These are phyloP conservation scores for Entomophthora muscae DNA, from an alignment of 371 early-diverging fungal genomes.

Conservation along the genomic window DNA sequence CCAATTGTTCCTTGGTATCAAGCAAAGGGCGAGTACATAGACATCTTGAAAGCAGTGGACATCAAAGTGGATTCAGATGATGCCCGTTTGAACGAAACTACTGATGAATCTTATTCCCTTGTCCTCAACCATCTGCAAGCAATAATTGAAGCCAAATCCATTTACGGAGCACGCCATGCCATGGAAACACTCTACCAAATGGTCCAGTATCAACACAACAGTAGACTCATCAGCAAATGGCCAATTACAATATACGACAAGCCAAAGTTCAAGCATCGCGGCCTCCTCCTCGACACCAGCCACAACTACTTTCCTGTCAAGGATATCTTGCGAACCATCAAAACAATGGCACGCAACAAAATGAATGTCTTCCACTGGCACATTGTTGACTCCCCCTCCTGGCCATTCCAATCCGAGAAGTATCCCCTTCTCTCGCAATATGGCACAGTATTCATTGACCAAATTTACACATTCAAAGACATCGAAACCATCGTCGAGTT, in stretches of 20 bases:
- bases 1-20: too few species aligned
- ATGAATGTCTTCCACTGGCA: too few species aligned
- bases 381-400: constrained; percentile 56
- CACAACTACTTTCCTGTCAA: too few species aligned
- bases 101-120: constrained; percentile 4
- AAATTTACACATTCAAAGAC: constrained; percentile 36
- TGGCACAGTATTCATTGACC: constrained; percentile 42
- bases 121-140: too few species aligned
- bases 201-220: too few species aligned
- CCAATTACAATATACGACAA: constrained; percentile 45
- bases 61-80: neutral
- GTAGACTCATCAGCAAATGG: neutral
- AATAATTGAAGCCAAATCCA: neutral
- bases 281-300: too few species aligned
- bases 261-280: constrained; percentile 47
- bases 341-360: constrained; percentile 62
- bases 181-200: too few species aligned
- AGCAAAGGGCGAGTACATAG: too few species aligned
- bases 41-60: too few species aligned
- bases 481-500: constrained; percentile 34
- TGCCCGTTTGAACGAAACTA: neutral
- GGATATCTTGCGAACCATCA: constrained; percentile 37
- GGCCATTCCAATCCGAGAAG: constrained; percentile 38
- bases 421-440: constrained; percentile 32
- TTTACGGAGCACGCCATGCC: neutral